Base-by-base conservation (phyloP, 2,329 filamentous ascomycete genomes). In the Diaporthe destruens region DNA sequence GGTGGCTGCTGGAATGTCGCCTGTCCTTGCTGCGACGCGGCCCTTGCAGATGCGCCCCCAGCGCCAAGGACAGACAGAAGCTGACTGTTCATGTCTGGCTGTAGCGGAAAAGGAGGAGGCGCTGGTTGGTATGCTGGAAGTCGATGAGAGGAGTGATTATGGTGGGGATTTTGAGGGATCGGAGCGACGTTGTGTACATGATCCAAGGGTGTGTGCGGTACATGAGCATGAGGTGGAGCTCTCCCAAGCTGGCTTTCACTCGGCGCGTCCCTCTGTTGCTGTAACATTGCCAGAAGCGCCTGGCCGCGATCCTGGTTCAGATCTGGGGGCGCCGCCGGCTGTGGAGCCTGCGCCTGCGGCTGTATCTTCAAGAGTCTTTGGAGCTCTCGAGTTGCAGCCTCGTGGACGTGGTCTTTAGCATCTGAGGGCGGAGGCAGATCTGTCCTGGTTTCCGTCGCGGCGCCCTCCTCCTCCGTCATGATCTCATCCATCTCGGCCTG, bases 391-490 rank as follows among this genome's bases (percentile, higher is more conserved):
- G 84, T 87, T 12, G 87, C 87, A 12, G 85, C 86, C 73, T 86
- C 86, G 12, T 72, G 71, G 3, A 65, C 69, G 47, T 71, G 66
- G 7, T 66, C 66, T 20, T 82, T 81, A 42, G 81, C 79, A 42
- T 80, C 78, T 25, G 77, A 71, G 55, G 78, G 68, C 51, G 76
- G 75, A 20, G 78, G 75, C 29, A 65, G 44, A 20, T 81, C 77
- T 23, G 80, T 76, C 39, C 84, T 80, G 9, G 80, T 81, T 75
- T 86, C 81, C 56, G 81, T 79, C 76, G 84, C 83, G n/a, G 83
- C 79, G 67, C 70, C 72, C 53, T 93, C 91, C 70, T 93, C 91
- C 79, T 93, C 90, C 8, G 90, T 90, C 67, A 87, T 81, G 49
- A 85, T 84, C 74, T 92, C 89, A 55, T 91, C 88, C 32, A 85